These are phyloP conservation scores for Euphorbia pulcherrima DNA, from an alignment of 345 rosid genomes.

Conservation along the genomic window DNA sequence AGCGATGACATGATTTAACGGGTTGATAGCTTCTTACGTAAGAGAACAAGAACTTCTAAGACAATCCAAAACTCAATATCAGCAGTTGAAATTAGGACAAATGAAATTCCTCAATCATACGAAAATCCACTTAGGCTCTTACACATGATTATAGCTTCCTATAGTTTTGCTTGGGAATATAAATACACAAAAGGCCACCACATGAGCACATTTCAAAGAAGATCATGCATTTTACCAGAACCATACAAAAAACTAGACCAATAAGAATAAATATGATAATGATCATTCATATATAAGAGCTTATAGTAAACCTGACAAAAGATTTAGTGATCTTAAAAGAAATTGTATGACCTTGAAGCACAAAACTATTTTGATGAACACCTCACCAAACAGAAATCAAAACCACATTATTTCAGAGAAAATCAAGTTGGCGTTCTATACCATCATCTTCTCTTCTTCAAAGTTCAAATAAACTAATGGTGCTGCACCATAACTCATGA, in stretches of 20 bases:
- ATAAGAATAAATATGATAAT: background rate
- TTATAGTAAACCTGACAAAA: background rate
- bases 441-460: background rate
- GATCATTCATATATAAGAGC: background rate
- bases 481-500: background rate
- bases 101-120: background rate
- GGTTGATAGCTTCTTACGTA: background rate
- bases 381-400: background rate
- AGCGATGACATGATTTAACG: background rate
- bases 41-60: background rate
- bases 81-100: background rate
- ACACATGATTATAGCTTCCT: background rate
- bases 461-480: background rate
- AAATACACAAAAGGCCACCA: background rate
- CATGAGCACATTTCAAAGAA: background rate
- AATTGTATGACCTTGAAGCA: background rate
- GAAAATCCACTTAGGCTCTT: no score
- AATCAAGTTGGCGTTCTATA: background rate
- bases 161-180: background rate
- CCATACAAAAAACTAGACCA: background rate
- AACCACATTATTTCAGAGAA: background rate
- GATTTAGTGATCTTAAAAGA: background rate
- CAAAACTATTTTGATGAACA: background rate
- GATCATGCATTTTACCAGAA: background rate
- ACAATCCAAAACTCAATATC: background rate